These are phyloP conservation scores for Termitomyces sp. DNA, from an alignment of 768 basidiomycete species.

Conservation along the genomic window DNA sequence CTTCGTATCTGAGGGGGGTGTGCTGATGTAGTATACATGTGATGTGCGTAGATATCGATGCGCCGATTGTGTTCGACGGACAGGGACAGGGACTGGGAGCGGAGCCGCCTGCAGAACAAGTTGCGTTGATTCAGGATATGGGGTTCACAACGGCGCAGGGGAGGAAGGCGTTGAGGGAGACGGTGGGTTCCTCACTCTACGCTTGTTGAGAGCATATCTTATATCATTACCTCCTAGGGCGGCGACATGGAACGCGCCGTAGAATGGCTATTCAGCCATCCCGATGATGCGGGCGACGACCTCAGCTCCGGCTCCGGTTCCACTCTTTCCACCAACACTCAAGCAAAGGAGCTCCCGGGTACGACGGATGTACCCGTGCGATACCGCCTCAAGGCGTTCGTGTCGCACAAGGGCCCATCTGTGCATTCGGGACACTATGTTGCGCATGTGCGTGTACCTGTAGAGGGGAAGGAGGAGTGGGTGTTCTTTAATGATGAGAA, in stretches of 20 bases:
- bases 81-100: too few species aligned
- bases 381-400: conserved; percentile 87
- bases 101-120: too few species aligned
- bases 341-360: conserved; percentile 36
- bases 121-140: too few species aligned
- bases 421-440: conserved; percentile 96
- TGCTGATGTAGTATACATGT: too few species aligned
- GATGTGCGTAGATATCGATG: too few species aligned
- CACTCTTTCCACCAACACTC: conserved; percentile 21
- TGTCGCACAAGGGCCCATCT: conserved; percentile 95
- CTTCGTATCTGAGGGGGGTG: too few species aligned
- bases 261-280: conserved; percentile 95
- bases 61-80: too few species aligned
- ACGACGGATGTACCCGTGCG: conserved; percentile 63
- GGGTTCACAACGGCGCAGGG: conserved; percentile 76
- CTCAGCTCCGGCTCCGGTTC: conserved; percentile 21
- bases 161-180: conserved; percentile 82
- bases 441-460: conserved; percentile 58
- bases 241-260: conserved; percentile 83
- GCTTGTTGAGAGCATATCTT: background rate
- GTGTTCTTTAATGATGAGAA: conserved; percentile 96
- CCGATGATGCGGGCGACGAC: conserved; percentile 79
- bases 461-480: conserved; percentile 59
- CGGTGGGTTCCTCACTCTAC: conserved; percentile 48
- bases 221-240: conserved; percentile 37